Evolutionary conservation across 768 basidiomycete species (phyloP).

Genomic region (Podaxis carcinomalis): DNA sequence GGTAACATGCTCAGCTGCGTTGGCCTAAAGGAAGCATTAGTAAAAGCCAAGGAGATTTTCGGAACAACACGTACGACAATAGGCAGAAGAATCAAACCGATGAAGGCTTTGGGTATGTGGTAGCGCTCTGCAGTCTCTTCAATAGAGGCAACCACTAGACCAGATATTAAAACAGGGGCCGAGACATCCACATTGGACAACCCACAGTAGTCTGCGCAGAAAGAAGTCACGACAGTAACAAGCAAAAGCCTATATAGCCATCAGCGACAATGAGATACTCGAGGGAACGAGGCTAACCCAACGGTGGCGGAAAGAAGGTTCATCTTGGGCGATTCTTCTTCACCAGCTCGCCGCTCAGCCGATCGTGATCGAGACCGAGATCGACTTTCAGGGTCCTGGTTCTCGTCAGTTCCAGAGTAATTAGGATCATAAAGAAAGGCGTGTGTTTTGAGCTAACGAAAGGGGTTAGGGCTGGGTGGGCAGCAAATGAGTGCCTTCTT

Average conservation of each 20-base stretch:
- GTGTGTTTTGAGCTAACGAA: conserved; percentile 65
- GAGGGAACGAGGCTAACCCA: conserved; percentile 36
- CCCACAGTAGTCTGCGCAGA: conserved; percentile 85
- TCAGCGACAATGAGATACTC: not conserved
- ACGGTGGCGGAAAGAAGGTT: conserved; percentile 59
- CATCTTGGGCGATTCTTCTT: conserved; percentile 50
- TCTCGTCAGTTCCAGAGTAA: not conserved
- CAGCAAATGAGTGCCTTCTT: not conserved
- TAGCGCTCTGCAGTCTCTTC: conserved; percentile 86
- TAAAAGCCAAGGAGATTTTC: not conserved
- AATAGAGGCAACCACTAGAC: conserved; percentile 80
- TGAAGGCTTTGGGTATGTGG: conserved; percentile 78
- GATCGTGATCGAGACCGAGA: not conserved
- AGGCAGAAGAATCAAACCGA: conserved; percentile 82
- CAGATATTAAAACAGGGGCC: conserved; percentile 19
- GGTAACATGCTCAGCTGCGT: conserved; percentile 83
- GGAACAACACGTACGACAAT: conserved; percentile 59
- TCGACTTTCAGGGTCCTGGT: not conserved
- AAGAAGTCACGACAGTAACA: conserved; percentile 78
- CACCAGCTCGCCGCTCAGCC: conserved; percentile 17
- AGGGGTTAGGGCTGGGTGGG: not conserved
- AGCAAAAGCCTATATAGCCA: conserved; percentile 47
- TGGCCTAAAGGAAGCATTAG: conserved; percentile 39
- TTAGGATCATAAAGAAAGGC: conserved; percentile 48
- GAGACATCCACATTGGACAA: conserved; percentile 12